Conservation (phyloP, 2,329 filamentous ascomycete genomes). For the Alternaria arbusti region DNA sequence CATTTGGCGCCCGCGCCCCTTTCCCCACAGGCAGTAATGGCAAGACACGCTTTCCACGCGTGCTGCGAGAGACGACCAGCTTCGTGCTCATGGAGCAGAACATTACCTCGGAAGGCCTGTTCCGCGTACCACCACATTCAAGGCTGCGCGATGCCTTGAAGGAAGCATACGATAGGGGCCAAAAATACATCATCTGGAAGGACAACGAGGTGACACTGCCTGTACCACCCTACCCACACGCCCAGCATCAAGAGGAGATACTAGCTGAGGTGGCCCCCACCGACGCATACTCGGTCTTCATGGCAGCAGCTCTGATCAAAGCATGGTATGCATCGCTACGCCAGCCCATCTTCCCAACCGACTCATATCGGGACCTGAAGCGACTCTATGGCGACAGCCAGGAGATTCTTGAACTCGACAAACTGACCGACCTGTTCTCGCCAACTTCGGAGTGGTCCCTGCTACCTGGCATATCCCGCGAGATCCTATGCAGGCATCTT, state of each 20-base stretch:
- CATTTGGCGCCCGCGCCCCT: slow-evolving; percentile 56
- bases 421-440: slow-evolving; percentile 55
- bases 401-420: slow-evolving; percentile 49
- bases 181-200: slow-evolving; percentile 62
- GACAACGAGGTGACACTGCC: slow-evolving; percentile 48
- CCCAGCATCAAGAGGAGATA: slow-evolving; percentile 49
- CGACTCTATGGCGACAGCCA: slow-evolving; percentile 51
- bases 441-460: slow-evolving; percentile 55
- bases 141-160: slow-evolving; percentile 58
- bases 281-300: slow-evolving; percentile 61
- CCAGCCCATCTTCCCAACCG: slow-evolving; percentile 59
- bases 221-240: slow-evolving; percentile 39
- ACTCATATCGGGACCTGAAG: slow-evolving; percentile 56
- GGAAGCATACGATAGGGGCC: slow-evolving; percentile 63
- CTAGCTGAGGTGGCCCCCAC: slow-evolving; percentile 55
- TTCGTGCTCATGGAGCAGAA: slow-evolving; percentile 59
- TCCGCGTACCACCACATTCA: slow-evolving; percentile 60
- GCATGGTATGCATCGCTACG: slow-evolving; percentile 62
- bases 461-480: slow-evolving; percentile 53
- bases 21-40: slow-evolving; percentile 55
- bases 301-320: slow-evolving; percentile 62
- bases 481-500: slow-evolving; percentile 59
- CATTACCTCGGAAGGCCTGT: slow-evolving; percentile 59
- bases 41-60: slow-evolving; percentile 57
- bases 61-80: slow-evolving; percentile 60